Evolutionary conservation across 495 filamentous ascomycete genomes (phyloP).

Genomic region (Aspergillus cavernicola): DNA sequence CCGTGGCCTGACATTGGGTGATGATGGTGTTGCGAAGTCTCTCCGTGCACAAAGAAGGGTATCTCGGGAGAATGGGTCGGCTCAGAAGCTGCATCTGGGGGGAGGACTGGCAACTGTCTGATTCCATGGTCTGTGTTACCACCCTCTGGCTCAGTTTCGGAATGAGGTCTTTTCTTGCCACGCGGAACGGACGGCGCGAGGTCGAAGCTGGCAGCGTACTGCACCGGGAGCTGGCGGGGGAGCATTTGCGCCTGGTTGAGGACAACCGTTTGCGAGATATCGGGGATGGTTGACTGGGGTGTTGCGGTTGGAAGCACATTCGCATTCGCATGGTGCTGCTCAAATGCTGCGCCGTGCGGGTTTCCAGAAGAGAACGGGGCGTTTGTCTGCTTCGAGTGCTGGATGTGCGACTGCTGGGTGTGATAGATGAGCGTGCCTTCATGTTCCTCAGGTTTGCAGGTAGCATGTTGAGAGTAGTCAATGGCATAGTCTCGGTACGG

Average conservation of each 20-base stretch:
- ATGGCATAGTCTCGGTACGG: constrained; percentile 41
- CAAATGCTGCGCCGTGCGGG: constrained; percentile 31
- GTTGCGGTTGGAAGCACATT: constrained; percentile 28
- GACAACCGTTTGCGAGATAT: constrained; percentile 27
- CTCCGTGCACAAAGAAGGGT: constrained; percentile 31
- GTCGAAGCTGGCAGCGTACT: constrained; percentile 31
- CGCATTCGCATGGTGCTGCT: constrained; percentile 29
- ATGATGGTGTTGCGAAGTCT: constrained; percentile 26
- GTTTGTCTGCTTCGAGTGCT: constrained; percentile 29
- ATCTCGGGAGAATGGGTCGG: constrained; percentile 28
- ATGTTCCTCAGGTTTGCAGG: constrained; percentile 32
- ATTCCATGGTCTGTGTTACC: constrained; percentile 26
- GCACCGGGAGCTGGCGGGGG: constrained; percentile 28
- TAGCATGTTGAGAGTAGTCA: constrained; percentile 34
- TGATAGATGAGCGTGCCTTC: constrained; percentile 35
- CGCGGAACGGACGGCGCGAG: constrained; percentile 26
- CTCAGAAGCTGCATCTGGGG: constrained; percentile 25
- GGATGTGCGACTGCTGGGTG: constrained; percentile 25
- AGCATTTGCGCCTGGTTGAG: constrained; percentile 32
- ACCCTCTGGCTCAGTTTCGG: constrained; percentile 24
- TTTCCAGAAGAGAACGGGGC: constrained; percentile 27
- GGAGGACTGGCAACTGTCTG: constrained; percentile 28
- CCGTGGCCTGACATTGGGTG: constrained; percentile 26
- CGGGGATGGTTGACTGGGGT: constrained; percentile 24
- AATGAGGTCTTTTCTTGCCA: constrained; percentile 30